Conservation (phyloP, 2,329 filamentous ascomycete species). For the Mycosphaerella arachidis region DNA sequence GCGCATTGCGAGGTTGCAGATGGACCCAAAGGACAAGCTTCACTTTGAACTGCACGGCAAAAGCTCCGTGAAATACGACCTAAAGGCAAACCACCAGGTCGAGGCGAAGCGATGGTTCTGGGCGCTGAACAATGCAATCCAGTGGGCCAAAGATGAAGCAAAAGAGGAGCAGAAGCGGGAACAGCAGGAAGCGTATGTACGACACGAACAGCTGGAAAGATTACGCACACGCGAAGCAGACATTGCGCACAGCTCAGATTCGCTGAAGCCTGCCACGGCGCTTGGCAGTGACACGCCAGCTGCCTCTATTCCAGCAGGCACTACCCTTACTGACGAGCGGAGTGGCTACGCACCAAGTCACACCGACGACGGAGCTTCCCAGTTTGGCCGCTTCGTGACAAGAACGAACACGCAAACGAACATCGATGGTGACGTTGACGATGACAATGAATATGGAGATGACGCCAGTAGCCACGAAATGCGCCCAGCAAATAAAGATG, state of each 20-base stretch:
- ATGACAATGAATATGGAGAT: conserved; percentile 73
- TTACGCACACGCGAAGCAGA: conserved; percentile 35
- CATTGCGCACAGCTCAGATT: conserved; percentile 14
- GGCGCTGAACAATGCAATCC: conserved; percentile 97
- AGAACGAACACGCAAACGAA: conserved; percentile 41
- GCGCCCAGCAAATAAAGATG: conserved; percentile 75
- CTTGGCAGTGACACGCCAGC: conserved; percentile 23
- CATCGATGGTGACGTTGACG: conserved; percentile 56
- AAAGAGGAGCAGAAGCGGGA: conserved; percentile 80
- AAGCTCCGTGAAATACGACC: conserved; percentile 95
- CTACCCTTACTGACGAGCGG: conserved; percentile 51
- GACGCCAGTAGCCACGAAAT: conserved; percentile 73
- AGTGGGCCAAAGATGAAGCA: conserved; percentile 96
- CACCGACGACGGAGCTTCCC: conserved; percentile 48
- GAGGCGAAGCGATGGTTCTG: conserved; percentile 99
- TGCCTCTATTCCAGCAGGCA: conserved; percentile 39
- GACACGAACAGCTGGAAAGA: conserved; percentile 63
- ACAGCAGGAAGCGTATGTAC: conserved; percentile 72
- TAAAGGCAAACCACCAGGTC: conserved; percentile 96
- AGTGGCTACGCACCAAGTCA: conserved; percentile 56
- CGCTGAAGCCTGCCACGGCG: conserved; percentile 39
- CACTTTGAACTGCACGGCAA: conserved; percentile 98
- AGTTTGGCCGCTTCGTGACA: conserved; percentile 41
- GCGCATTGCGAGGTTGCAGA: conserved; percentile 88
- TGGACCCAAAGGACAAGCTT: conserved; percentile 96